Conservation (phyloP, 2,329 filamentous ascomycete species). For the Pseudogymnoascus sp. region DNA sequence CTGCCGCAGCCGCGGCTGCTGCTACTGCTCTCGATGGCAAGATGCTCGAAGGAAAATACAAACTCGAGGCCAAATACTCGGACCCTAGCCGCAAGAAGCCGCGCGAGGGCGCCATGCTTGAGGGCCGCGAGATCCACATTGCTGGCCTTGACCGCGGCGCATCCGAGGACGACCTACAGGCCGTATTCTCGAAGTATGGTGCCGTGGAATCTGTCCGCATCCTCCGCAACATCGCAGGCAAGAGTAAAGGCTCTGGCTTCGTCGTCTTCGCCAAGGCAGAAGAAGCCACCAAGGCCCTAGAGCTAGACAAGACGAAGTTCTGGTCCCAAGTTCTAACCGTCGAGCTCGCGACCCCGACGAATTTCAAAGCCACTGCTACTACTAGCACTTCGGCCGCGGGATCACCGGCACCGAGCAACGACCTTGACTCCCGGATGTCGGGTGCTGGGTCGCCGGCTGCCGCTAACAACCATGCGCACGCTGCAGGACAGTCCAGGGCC, state of each 20-base stretch:
- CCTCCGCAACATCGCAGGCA: constrained; percentile 56
- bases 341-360: constrained; percentile 46
- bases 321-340: constrained; percentile 60
- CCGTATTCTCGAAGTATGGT: constrained; percentile 68
- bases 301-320: constrained; percentile 63
- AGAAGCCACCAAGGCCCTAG: constrained; percentile 54
- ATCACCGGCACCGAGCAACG: constrained; percentile 24
- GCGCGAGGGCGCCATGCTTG: constrained; percentile 71
- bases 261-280: constrained; percentile 66
- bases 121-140: constrained; percentile 79
- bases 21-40: constrained; percentile 67
- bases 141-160: constrained; percentile 55
- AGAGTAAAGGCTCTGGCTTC: constrained; percentile 70
- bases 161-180: constrained; percentile 59
- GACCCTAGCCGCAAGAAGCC: constrained; percentile 70
- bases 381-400: constrained; percentile 29
- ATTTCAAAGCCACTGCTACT: constrained; percentile 47
- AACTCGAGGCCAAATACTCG: constrained; percentile 72
- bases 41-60: constrained; percentile 57
- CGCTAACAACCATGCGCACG: constrained; percentile 18
- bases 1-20: constrained; percentile 55
- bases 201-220: constrained; percentile 64
- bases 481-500: constrained; percentile 32
- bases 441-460: constrained; percentile 24
- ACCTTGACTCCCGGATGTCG: constrained; percentile 26